Evolutionary conservation across 2,329 filamentous ascomycete genomes (phyloP), one percentile per base, ranked within the genome.

Genomic region (Thielaviopsis musarum): DNA sequence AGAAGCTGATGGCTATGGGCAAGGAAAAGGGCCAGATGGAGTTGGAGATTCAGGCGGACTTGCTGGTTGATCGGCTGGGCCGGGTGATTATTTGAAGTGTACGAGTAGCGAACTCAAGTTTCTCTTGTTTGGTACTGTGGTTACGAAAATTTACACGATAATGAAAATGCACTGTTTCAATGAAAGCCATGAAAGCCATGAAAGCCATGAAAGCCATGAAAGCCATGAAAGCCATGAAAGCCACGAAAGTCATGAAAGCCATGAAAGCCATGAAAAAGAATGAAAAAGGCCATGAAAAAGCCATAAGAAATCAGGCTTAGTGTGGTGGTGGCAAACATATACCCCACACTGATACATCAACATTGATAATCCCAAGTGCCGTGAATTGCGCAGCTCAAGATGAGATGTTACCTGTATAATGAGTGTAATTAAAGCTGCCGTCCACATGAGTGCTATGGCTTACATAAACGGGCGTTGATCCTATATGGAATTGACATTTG

Each of bases 1-100:
- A 69, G 63, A 67, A 62, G 53, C 59, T 77, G 53, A 65, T 65
- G 38, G 66, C 66, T 24, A 68, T 68, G 4, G 62, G 69, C 41
- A 67, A 67, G 10, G 68, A 69, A 59, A 68, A 67, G 52, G 67
- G 70, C 30, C 48, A 67, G 12, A 59, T 57, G 4, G 69, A 71
- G 54, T 65, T 69, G 26, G 62, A 66, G 54, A 69, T 73, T 68
- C 72, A 75, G 65, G 63, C 77, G 45, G 65, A 68, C 19, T 70
- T 77, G 34, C 59, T 77, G 65, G 67, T 65, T 56, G 73, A 76
- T 64, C 70, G 69, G 3, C 67, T 77, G n/a, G 67, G 68, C 45
- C 71, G 71, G 45, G 64, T 76, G 19, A 69, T 70, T 52, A 41
- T 64, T 10, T 63, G 49, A 61, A 41, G 41, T 38, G 22, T 30